A percentile compares a stretch with the other conserved stretches of the same genome.
Conservation (phyloP, 352 stramenopile genomes). For the Globisporangium barbulae region DNA sequence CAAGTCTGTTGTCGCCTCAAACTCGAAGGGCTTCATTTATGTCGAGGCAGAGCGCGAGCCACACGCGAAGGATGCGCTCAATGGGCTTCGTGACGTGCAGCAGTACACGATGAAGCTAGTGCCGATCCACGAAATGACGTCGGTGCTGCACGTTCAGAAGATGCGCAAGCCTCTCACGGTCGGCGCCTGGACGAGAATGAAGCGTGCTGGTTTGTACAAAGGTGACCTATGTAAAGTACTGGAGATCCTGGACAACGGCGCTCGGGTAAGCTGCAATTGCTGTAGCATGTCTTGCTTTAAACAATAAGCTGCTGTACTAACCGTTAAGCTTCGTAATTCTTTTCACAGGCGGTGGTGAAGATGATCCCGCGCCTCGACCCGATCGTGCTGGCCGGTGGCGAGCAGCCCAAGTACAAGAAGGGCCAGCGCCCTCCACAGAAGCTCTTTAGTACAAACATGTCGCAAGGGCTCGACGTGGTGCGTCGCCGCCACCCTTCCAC, state of each 20-base stretch:
- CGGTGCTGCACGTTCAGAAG: constrained; percentile 84
- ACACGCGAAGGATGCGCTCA: constrained; percentile 82
- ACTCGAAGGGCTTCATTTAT: constrained; percentile 89
- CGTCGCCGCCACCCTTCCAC: constrained; percentile 70
- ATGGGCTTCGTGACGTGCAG: constrained; percentile 79
- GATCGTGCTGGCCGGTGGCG: constrained; percentile 64
- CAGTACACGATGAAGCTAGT: constrained; percentile 90
- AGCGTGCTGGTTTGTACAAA: constrained; percentile 85
- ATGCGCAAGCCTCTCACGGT: constrained; percentile 77
- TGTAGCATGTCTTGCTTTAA: not conserved
- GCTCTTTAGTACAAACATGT: constrained; percentile 72
- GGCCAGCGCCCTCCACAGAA: constrained; percentile 85
- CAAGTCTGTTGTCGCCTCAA: constrained; percentile 85
- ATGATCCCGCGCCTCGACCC: constrained; percentile 83
- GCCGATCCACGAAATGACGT: constrained; percentile 88
- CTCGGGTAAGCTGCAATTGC: constrained; percentile 35
- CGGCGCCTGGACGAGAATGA: constrained; percentile 82
- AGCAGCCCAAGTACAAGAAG: constrained; percentile 88
- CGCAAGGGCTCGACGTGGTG: constrained; percentile 54
- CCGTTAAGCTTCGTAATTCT: not conserved
- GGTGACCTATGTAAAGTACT: constrained; percentile 86
- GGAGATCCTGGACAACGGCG: constrained; percentile 84
- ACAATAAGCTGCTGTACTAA: not conserved
- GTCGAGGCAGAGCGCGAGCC: constrained; percentile 85
- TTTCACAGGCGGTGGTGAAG: constrained; percentile 69